Conservation (phyloP, 495 filamentous ascomycete genomes). For the Tuber melanosporum region DNA sequence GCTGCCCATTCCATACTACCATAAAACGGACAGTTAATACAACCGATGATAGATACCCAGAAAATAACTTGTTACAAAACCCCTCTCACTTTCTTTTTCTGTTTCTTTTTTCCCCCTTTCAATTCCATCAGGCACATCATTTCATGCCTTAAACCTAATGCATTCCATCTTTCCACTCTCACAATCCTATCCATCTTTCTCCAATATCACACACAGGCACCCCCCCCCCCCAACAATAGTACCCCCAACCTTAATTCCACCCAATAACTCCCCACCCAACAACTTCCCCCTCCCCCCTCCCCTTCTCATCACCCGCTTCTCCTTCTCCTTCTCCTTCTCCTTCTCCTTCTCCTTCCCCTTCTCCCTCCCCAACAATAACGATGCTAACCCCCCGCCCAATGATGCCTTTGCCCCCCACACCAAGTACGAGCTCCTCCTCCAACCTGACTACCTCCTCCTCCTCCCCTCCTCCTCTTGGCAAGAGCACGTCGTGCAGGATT, state of each 20-base stretch:
- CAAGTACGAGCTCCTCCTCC: too few relatives aligned
- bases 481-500: too few relatives aligned
- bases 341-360: too few relatives aligned
- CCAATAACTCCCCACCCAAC: conserved; percentile 36
- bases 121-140: neutral
- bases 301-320: too few relatives aligned
- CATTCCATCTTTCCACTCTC: conserved; percentile 24
- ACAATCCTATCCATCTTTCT: conserved; percentile 9
- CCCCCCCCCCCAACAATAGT: conserved; percentile 16
- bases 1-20: neutral
- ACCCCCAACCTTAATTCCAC: conserved; percentile 38
- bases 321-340: too few relatives aligned
- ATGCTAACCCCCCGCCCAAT: too few relatives aligned
- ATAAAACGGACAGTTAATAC: neutral
- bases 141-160: conserved; percentile 15
- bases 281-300: too few relatives aligned
- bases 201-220: neutral
- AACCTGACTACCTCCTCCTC: too few relatives aligned
- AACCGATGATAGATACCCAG: neutral
- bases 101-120: neutral
- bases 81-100: neutral
- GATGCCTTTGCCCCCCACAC: too few relatives aligned
- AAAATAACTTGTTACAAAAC: neutral
- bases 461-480: too few relatives aligned
- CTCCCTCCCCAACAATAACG: too few relatives aligned